phyloP scores from a whole-genome alignment of 2,329 filamentous ascomycete genomes.

The Penicillium capsulatum region DNA sequence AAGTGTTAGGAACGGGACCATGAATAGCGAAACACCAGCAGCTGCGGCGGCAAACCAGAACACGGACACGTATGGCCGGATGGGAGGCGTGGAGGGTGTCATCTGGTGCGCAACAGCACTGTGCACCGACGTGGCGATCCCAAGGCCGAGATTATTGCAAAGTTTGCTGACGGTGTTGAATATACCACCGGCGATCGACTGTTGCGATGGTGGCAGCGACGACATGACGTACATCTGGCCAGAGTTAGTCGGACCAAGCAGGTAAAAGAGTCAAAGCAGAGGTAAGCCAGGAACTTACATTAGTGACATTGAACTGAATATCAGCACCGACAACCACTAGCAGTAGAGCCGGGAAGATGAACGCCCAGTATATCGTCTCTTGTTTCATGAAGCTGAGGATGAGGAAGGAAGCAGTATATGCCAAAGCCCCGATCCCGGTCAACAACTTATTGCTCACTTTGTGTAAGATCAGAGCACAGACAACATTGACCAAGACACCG shows the following conservation, averaged over 20 bases:
- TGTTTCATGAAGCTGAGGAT: constrained; percentile 56
- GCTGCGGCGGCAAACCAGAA: constrained; percentile 30
- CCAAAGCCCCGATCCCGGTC: constrained; percentile 50
- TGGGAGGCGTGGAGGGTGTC: constrained; percentile 16
- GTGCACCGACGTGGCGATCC: constrained; percentile 51
- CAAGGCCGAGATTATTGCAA: constrained; percentile 57
- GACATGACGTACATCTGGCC: constrained; percentile 65
- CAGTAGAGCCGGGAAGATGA: constrained; percentile 59
- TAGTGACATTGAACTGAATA: constrained; percentile 66
- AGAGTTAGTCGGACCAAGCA: constrained; percentile 10
- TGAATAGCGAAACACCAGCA: constrained; percentile 24
- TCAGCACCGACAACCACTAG: constrained; percentile 63
- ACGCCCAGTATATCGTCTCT: constrained; percentile 60
- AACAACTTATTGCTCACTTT: constrained; percentile 61
- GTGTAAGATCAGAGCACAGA: constrained; percentile 60
- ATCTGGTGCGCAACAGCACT: constrained; percentile 19
- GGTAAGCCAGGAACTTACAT: constrained; percentile 44
- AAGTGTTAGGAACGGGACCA: constrained; percentile 30
- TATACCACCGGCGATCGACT: constrained; percentile 63
- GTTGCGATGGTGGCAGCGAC: constrained; percentile 58
- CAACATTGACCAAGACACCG: constrained; percentile 59
- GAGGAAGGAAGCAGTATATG: constrained; percentile 45
- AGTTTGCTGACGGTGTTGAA: constrained; percentile 64
- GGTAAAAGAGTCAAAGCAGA: background rate
- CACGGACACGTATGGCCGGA: constrained; percentile 27